phyloP scores from a whole-genome alignment of 257 asterid genomes.

The Catharanthus roseus region DNA sequence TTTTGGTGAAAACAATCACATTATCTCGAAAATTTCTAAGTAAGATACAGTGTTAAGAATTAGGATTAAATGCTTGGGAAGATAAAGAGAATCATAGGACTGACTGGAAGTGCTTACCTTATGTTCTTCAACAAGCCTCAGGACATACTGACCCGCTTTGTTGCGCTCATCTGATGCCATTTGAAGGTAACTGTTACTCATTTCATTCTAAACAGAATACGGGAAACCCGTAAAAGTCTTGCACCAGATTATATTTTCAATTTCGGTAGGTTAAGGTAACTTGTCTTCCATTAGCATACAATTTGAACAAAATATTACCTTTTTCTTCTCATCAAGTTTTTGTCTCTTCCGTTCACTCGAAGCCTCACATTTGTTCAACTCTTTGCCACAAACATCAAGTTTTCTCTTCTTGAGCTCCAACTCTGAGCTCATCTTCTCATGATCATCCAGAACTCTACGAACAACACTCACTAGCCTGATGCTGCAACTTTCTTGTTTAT shows the following conservation, averaged over 20 bases:
- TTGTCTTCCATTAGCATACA: background rate
- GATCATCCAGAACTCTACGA: constrained; percentile 60
- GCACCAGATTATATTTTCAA: background rate
- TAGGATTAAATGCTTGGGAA: background rate
- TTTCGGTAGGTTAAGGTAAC: background rate
- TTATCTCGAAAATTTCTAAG: too few species aligned
- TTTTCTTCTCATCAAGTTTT: constrained; percentile 73
- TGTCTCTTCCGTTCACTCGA: constrained; percentile 69
- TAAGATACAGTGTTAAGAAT: background rate
- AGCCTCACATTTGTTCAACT: constrained; percentile 72
- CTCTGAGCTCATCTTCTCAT: constrained; percentile 54
- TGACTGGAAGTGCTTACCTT: constrained; percentile 54
- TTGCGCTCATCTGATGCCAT: constrained; percentile 80
- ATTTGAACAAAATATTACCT: constrained; percentile 33
- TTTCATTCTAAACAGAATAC: too few species aligned
- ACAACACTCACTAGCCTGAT: constrained; percentile 63
- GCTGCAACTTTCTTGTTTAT: constrained; percentile 80
- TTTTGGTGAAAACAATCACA: background rate
- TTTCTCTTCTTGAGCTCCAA: constrained; percentile 58
- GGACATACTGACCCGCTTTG: constrained; percentile 67
- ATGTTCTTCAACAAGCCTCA: constrained; percentile 79
- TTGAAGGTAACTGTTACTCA: constrained; percentile 59
- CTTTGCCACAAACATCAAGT: constrained; percentile 75
- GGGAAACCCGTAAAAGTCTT: constrained; percentile 4
- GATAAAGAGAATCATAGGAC: background rate